Base-by-base conservation (phyloP, 2,329 filamentous ascomycete species). In the Chaetomiaceae sp. region DNA sequence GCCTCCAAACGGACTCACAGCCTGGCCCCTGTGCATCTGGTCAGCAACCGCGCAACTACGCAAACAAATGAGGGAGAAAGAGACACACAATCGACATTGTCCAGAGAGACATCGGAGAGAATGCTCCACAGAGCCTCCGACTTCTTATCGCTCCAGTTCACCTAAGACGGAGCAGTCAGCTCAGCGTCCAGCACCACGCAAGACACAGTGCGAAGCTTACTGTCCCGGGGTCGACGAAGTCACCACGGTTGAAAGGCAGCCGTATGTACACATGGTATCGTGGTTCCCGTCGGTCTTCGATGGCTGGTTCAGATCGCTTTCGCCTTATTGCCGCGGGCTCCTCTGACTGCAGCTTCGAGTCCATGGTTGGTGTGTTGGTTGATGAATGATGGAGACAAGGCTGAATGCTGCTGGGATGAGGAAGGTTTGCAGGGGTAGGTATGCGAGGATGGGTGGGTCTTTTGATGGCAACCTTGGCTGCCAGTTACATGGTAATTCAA, bases 91-190 rank as follows among this genome's bases (percentile, higher is more conserved):
- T 97, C 82, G 60, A 96, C 82, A 60, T 95, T 86, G 47, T 82
- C 86, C 62, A 88, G 88, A 2, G 86, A 81, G 26, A 84, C 81
- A 51, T 83, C 83, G 0, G 89, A 95, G 6, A 97, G 78, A 42
- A 95, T 81, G 64, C 87, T 87, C 93, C 93, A 98, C 14, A 98
- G 68, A 9, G 81, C 81, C 49, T 88, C 85, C 61, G 97, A 93
- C 65, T 96, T 97, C 18, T 76, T 72, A 1, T 84, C 76, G 65
- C 90, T 83, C 93, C 93, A 98, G 65, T 88, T 81, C 45, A 93
- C 83, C 88, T 94, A 48, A 38, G 17, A 17, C 39, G 18, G 14
- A 39, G 15, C 42, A 42, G 57, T 58, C 51, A 65, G 60, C 53
- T 35, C 39, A 51, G 48, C 48, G 14, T 11, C 48, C 44, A 33